Evolutionary conservation across 345 rosid genomes (phyloP), one percentile per base, ranked within the genome.

Genomic region (Schrenkiella parvula): DNA sequence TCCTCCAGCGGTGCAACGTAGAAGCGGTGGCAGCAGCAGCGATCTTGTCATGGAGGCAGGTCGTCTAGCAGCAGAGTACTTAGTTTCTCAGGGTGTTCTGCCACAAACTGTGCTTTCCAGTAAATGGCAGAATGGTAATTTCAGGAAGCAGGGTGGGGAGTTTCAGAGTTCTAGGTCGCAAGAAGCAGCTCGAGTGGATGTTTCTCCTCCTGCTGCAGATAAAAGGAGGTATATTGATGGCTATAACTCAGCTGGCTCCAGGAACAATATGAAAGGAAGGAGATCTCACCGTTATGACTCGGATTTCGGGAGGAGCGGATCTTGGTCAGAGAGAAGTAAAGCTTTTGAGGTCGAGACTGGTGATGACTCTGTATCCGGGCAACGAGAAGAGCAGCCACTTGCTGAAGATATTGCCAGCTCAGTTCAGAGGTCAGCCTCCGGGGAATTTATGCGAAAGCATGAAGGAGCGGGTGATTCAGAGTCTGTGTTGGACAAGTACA

Each of bases 1-100:
- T 50, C 81, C 87, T 52, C 82, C 83, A 26, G 77, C 83, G 0
- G 78, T 79, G 4, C 85, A 89, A n/a, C 87, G 85, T 28, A 86
- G 79, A 77, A 58, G 68, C 37, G 14, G 48, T 37, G 53, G 84
- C 4, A 25, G 81, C 2, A 86, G 84, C 2, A 34, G 80, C 2
- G 89, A 84, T 35, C 64, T 91, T 51, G 81, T 91, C 78, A 82
- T 91, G 89, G 93, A 91, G 80, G 98, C 97, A 3, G 99, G 99
- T 38, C 88, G 89, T 70, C 89, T 95, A 69, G 99, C 98, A 1
- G 87, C 92, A 1, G 98, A 95, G 81, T 91, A 91, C 73, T 84
- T 95, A 77, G 96, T 88, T 55, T 89, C 93, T 77, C 89, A 85
- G 80, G 98, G 98, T 32, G 66, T 84, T 46, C 53, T 89, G 41